These are phyloP conservation scores for Alisma plantagoaquatica DNA, from an alignment of 106 monocot species.

Conservation along the genomic window DNA sequence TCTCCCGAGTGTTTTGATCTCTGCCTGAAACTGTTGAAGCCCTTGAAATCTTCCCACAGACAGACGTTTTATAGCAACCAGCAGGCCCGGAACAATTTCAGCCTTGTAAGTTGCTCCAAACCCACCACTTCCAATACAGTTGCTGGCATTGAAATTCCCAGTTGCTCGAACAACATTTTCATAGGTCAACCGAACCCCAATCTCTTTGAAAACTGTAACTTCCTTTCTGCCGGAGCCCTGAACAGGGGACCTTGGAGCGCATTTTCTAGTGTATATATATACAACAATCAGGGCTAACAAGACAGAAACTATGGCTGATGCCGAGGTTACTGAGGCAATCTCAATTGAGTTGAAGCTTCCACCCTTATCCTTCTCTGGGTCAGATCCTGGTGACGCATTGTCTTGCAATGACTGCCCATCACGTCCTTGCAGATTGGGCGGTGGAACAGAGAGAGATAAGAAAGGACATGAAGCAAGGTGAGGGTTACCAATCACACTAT, in stretches of 20 bases:
- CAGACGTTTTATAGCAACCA: slow-evolving; percentile 84
- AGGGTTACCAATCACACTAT: slow-evolving; percentile 51
- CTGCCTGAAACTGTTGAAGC: slow-evolving; percentile 67
- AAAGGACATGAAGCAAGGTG: slow-evolving; percentile 28
- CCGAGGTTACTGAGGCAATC: slow-evolving; percentile 67
- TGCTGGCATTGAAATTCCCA: too few relatives aligned
- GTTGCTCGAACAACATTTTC: slow-evolving; percentile 66
- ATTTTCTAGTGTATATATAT: slow-evolving; percentile 65
- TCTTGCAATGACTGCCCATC: slow-evolving; percentile 19
- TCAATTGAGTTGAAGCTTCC: too few relatives aligned
- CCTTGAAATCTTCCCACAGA: slow-evolving; percentile 74
- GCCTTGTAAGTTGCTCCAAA: slow-evolving; percentile 93
- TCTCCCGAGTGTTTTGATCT: slow-evolving; percentile 86
- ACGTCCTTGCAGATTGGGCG: slow-evolving; percentile 20
- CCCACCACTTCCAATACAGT: slow-evolving; percentile 83
- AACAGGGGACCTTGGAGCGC: slow-evolving; percentile 23
- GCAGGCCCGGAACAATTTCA: slow-evolving; percentile 61
- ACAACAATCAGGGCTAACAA: slow-evolving; percentile 44
- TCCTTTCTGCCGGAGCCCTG: slow-evolving; percentile 29
- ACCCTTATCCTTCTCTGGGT: too few relatives aligned
- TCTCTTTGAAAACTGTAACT: slow-evolving; percentile 54
- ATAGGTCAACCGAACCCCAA: slow-evolving; percentile 64
- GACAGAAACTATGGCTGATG: slow-evolving; percentile 60
- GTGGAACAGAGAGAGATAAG: slow-evolving; percentile 27
- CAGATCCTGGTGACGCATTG: slow-evolving; percentile 22